Evolutionary conservation across 2,329 filamentous ascomycete species (phyloP), one percentile per base, ranked within the genome.

Genomic region (Ceratocystis alfenasii): DNA sequence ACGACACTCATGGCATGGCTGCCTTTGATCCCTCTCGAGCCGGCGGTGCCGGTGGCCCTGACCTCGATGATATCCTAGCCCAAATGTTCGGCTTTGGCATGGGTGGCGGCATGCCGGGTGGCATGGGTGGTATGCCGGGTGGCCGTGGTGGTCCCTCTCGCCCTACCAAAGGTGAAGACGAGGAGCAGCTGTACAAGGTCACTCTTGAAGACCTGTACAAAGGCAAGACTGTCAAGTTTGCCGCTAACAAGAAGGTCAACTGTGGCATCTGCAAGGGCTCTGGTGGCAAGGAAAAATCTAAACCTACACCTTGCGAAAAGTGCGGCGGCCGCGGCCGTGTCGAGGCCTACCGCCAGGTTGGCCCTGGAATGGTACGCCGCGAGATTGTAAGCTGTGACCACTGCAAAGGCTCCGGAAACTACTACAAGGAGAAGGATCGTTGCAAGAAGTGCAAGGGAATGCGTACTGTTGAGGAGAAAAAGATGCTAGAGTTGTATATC

Each of bases 371-470:
- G 74, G 86, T 95, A 69, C 89, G 90, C 36, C 88, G 90, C 72
- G 87, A 90, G 72, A 85, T 87, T 5, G 85, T 92, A 46, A 76
- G 86, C 45, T 99, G 94, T 76, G 86, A 88, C 71, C 86, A 87
- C 72, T 99, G 94, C 77, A 82, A 86, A 68, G 93, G 92, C 44
- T 83, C 86, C n/a, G 94, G 94, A 5, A 86, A 87, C 73, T 86
- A 92, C 73, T 95, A 86, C 78, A 93, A 93, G 76, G 90, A 96
- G 73, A 97, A 97, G 80, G 94, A 99, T 73, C 90, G 90, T 74
- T 99, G 94, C 81, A 96, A 95, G 81, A 96, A 94, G 80, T 99
- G 94, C 84, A 97, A 97, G 78, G 94, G 94, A 72, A 89, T 89
- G 75, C 84, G 90, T 69, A 91, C 90, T 15, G 85, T 86, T 57